These are phyloP conservation scores for Plectosphaerella cucumerina DNA, from an alignment of 2,329 filamentous ascomycete species.

Conservation along the genomic window DNA sequence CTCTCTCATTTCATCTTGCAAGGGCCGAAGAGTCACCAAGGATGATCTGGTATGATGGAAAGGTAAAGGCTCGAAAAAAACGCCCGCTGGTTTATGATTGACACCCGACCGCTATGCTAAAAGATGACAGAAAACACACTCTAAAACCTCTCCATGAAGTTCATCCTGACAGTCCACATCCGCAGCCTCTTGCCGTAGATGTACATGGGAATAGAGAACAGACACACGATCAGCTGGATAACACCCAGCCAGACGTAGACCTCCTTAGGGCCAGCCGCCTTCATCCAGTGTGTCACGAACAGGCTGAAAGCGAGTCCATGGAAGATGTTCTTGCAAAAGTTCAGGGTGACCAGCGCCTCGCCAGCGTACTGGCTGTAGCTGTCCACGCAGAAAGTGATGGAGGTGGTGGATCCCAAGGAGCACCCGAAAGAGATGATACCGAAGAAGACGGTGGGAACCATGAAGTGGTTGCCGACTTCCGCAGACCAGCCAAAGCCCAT, in stretches of 20 bases:
- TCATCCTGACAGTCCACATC: slow-evolving; percentile 90
- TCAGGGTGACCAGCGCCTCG: slow-evolving; percentile 89
- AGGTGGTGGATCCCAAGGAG: slow-evolving; percentile 81
- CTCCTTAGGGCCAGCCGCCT: slow-evolving; percentile 65
- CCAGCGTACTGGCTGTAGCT: slow-evolving; percentile 91
- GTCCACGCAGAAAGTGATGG: slow-evolving; percentile 92
- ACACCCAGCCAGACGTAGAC: slow-evolving; percentile 82
- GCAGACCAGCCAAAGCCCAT: slow-evolving; percentile 98
- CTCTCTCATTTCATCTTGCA: too few species aligned
- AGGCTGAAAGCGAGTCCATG: slow-evolving; percentile 86
- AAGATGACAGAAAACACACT: too few species aligned
- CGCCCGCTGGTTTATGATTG: too few species aligned
- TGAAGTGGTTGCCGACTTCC: slow-evolving; percentile 70
- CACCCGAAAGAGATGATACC: slow-evolving; percentile 90
- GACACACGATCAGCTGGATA: slow-evolving; percentile 73
- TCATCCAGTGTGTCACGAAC: slow-evolving; percentile 84
- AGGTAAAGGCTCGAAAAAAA: too few species aligned
- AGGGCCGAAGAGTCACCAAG: too few species aligned
- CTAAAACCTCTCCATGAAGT: slow-evolving; percentile 74
- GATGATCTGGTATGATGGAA: too few species aligned
- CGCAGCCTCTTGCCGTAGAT: slow-evolving; percentile 85
- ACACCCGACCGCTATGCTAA: too few species aligned
- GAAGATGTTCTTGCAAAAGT: slow-evolving; percentile 90
- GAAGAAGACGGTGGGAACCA: slow-evolving; percentile 91
- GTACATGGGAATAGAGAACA: slow-evolving; percentile 85